Base-by-base conservation (phyloP, 306 rosid species). In the Pyrus betulifolia region DNA sequence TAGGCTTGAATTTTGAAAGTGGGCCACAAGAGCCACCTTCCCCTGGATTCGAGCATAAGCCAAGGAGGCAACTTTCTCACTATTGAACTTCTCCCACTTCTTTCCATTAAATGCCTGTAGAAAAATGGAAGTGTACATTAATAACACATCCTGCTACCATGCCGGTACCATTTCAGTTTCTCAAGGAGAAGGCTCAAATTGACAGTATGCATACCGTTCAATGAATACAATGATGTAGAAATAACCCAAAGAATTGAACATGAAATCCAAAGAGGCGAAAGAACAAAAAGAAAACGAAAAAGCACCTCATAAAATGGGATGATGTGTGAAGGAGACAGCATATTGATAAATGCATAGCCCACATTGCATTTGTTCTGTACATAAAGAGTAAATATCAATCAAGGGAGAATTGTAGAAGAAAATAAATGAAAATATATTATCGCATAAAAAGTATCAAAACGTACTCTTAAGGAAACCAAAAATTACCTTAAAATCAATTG, bases 31-130 rank as follows among this genome's bases (percentile, higher is more conserved):
- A 8, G 98, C 97, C 66, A 89, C 87, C 90, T 91, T 93, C 69
- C 98, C 98, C 67, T 93, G 98, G 85, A 93, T 89, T 65, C 97
- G 86, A 27, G 96, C 98, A 83, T 93, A 93, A 52, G 98, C 96
- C 76, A 93, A 82, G 33, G 90, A 90, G 72, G 98, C 97, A 86
- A 93, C 96, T 82, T 91, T 91, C 76, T 91, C 98, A 46, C 98
- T 91, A 45, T 91, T 87, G 60, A 93, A 93, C 85, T 89, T 91
- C 82, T 91, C 98, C 97, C 98, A 93, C 86, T 86, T 91, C 86
- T 91, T 93, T 76, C 98, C 97, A 72, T 91, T 88, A 81, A 93
- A 89, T 55, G 96, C 93, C 98, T 93, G 84, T 73, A 87, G 6
- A 57, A 60, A 62, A 72, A 60, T 62, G 78, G 28, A 58, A 67